These are phyloP conservation scores for Psophocarpus tetragonolobus DNA, from an alignment of 306 rosid genomes.

Conservation along the genomic window DNA sequence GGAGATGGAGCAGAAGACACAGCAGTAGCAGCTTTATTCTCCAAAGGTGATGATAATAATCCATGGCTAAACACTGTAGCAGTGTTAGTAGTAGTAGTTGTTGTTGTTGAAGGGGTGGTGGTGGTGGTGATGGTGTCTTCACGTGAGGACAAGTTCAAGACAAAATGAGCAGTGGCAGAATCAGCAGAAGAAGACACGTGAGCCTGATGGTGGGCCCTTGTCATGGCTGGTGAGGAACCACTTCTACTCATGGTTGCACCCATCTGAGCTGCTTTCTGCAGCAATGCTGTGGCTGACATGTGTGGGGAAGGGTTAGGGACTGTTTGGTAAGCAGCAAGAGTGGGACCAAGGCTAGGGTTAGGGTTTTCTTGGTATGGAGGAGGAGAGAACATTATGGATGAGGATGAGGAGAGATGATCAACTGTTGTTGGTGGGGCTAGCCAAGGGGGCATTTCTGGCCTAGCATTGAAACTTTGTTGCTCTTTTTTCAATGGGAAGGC, in stretches of 20 bases:
- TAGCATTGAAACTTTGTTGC: conserved; percentile 49
- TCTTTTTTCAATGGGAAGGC: conserved; percentile 55
- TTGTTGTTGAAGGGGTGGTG: background rate
- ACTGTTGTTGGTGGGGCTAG: conserved; percentile 37
- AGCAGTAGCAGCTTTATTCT: conserved; percentile 32
- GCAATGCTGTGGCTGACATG: conserved; percentile 97
- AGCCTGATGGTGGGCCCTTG: conserved; percentile 53
- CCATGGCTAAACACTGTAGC: conserved; percentile 40
- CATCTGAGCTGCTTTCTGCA: conserved; percentile 96
- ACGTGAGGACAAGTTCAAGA: conserved; percentile 58
- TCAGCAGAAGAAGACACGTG: conserved; percentile 56
- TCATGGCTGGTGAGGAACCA: conserved; percentile 37
- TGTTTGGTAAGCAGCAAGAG: conserved; percentile 54
- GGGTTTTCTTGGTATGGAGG: conserved; percentile 57
- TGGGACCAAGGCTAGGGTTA: conserved; percentile 70
- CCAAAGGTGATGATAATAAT: conserved; percentile 41
- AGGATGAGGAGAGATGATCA: conserved; percentile 32
- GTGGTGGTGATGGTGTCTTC: conserved; percentile 8
- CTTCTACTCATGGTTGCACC: conserved; percentile 63
- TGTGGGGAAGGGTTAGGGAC: conserved; percentile 53
- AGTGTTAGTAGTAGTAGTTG: conserved; percentile 4
- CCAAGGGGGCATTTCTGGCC: conserved; percentile 74
- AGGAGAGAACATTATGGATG: conserved; percentile 47
- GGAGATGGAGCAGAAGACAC: conserved; percentile 34
- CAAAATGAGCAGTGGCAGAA: conserved; percentile 31